Conservation (phyloP, 2,329 filamentous ascomycete genomes). For the Phaeosphaeriaceae sp. region DNA sequence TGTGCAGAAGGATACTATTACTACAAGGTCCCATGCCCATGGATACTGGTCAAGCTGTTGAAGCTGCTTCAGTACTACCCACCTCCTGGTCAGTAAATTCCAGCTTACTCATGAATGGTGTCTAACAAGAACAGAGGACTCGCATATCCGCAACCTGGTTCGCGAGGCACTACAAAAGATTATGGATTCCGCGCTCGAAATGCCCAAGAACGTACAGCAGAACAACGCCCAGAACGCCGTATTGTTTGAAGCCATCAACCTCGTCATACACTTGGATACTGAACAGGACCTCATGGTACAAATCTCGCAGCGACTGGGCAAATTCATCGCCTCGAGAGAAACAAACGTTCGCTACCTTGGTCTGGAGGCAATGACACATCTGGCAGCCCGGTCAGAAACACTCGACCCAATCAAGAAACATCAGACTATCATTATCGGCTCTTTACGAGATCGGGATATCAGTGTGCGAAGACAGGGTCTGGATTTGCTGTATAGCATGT, state of each 20-base stretch:
- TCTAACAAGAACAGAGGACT: conserved; percentile 73
- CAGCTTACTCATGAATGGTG: neutral
- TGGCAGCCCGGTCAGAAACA: conserved; percentile 91
- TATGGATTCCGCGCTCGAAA: conserved; percentile 87
- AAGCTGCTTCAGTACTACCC: conserved; percentile 94
- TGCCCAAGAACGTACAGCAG: conserved; percentile 97
- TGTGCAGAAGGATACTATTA: conserved; percentile 93
- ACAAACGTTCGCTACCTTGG: conserved; percentile 97
- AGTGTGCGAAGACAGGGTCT: conserved; percentile 95
- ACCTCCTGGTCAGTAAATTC: conserved; percentile 72
- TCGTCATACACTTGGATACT: conserved; percentile 96
- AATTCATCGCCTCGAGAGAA: conserved; percentile 95
- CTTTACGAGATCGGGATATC: conserved; percentile 93
- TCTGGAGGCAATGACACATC: conserved; percentile 96
- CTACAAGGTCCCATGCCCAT: conserved; percentile 99
- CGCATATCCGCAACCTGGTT: conserved; percentile 88
- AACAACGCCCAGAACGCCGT: conserved; percentile 99
- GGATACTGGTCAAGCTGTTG: conserved; percentile 95
- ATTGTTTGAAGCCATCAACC: conserved; percentile 96
- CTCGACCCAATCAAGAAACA: conserved; percentile 98
- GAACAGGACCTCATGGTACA: conserved; percentile 96
- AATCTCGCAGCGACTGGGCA: conserved; percentile 87
- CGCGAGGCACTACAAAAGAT: conserved; percentile 91
- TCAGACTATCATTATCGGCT: conserved; percentile 93
- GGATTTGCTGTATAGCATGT: conserved; percentile 99